Conservation (phyloP, 2,329 filamentous ascomycete species). For the Leptographium galeiforme region DNA sequence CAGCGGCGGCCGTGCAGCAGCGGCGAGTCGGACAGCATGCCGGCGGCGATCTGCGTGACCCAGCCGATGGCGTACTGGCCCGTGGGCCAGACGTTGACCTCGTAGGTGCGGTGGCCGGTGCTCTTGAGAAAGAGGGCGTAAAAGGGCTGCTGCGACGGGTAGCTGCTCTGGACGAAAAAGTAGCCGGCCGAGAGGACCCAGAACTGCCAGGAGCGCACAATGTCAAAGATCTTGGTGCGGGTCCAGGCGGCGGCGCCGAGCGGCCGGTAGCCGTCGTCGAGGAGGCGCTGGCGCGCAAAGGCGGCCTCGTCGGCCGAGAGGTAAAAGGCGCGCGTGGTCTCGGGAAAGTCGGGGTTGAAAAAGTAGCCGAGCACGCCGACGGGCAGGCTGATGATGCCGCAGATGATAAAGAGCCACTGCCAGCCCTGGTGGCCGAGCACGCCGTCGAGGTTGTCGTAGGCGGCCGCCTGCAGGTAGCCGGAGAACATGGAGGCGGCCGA, state of each 20-base stretch:
- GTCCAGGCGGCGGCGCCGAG: conserved; percentile 2
- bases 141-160: conserved; percentile 28
- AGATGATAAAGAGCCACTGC: conserved; percentile 29
- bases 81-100: conserved; percentile 42
- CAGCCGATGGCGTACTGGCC: conserved; percentile 6
- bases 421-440: conserved; percentile 18
- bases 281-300: conserved; percentile 2
- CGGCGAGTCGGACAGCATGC: conserved; percentile 5
- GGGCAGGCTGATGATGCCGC: conserved; percentile 11
- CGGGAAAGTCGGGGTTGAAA: conserved; percentile 9
- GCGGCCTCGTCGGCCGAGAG: conserved; percentile 1
- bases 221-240: conserved; percentile 1
- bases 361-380: conserved; percentile 12
- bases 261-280: conserved; percentile 2
- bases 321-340: conserved; percentile 6
- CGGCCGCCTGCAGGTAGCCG: conserved; percentile 29
- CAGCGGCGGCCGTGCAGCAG: conserved; percentile 1
- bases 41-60: conserved; percentile 3
- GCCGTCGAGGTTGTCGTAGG: conserved; percentile 34
- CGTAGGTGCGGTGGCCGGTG: conserved; percentile 23
- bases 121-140: conserved; percentile 35
- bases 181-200: conserved; percentile 5
- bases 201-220: conserved; percentile 3
- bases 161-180: conserved; percentile 6
- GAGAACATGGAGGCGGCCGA: conserved; percentile 28